Evolutionary conservation across 805 yeast genomes (phyloP).

Genomic region (Candida coquimbonensis): DNA sequence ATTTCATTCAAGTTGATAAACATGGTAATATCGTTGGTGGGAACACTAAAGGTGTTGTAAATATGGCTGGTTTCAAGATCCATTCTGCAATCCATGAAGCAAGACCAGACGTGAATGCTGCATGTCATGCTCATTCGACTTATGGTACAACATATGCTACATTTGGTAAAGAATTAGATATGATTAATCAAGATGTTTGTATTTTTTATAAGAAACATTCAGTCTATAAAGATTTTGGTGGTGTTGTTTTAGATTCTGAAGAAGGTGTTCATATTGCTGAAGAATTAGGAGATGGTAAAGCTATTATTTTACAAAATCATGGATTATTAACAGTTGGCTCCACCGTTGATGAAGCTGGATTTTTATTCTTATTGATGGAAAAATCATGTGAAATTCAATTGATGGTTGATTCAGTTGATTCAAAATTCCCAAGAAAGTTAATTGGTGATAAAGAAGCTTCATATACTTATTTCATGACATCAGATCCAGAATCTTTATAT

Average conservation of each 20-base stretch:
- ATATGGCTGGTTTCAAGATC: conserved; percentile 65
- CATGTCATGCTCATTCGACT: conserved; percentile 63
- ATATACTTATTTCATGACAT: conserved; percentile 51
- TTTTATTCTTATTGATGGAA: conserved; percentile 56
- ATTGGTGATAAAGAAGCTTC: conserved; percentile 60
- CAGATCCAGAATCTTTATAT: conserved; percentile 63
- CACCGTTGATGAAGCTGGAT: conserved; percentile 72
- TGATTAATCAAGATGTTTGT: conserved; percentile 77
- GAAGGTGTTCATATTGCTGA: conserved; percentile 59
- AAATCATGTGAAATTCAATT: conserved; percentile 60
- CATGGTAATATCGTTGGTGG: conserved; percentile 57
- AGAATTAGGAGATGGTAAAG: conserved; percentile 49
- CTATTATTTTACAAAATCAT: conserved; percentile 61
- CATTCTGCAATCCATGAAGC: conserved; percentile 63
- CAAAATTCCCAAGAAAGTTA: conserved; percentile 29
- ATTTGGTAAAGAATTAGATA: conserved; percentile 62
- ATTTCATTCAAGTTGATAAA: conserved; percentile 58
- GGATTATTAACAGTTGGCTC: conserved; percentile 65
- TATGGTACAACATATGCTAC: conserved; percentile 61
- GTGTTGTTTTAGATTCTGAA: conserved; percentile 61
- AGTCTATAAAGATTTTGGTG: conserved; percentile 67
- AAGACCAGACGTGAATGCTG: conserved; percentile 65
- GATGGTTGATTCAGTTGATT: conserved; percentile 47
- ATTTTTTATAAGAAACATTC: conserved; percentile 57
- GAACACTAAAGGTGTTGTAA: conserved; percentile 44